These are phyloP conservation scores for Euphorbia neoarborescens DNA, from an alignment of 441 rosid genomes.

Conservation along the genomic window DNA sequence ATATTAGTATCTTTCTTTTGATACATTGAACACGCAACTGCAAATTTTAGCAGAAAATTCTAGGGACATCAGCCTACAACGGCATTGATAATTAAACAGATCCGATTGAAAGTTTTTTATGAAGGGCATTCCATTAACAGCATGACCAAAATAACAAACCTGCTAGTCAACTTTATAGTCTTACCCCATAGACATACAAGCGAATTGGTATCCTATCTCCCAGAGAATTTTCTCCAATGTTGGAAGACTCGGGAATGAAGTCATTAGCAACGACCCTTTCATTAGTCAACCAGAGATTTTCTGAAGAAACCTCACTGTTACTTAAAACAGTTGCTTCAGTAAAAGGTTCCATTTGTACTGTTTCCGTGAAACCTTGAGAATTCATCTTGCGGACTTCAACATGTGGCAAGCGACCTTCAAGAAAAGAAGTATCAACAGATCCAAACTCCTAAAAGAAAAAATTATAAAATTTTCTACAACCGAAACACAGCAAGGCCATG, in stretches of 20 bases:
- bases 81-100: not conserved
- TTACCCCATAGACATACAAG: constrained; percentile 73
- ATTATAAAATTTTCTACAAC: not conserved
- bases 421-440: constrained; percentile 24
- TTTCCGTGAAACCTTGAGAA: constrained; percentile 34
- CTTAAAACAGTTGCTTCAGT: constrained; percentile 22
- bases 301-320: constrained; percentile 28
- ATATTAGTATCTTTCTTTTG: not conserved
- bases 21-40: not conserved
- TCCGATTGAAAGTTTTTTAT: not conserved
- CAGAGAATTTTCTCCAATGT: constrained; percentile 27
- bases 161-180: constrained; percentile 15
- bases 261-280: constrained; percentile 28
- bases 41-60: not conserved
- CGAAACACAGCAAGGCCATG: constrained; percentile 3
- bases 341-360: constrained; percentile 24
- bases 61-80: not conserved
- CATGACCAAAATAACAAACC: not conserved
- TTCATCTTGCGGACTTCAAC: constrained; percentile 59
- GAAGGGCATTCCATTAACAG: not conserved
- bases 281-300: constrained; percentile 26
- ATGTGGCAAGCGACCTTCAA: constrained; percentile 52
- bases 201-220: constrained; percentile 28
- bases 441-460: not conserved
- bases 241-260: constrained; percentile 26